These are phyloP conservation scores for Fusarium brachygibbosum DNA, from an alignment of 2,329 filamentous ascomycete genomes.

Conservation along the genomic window DNA sequence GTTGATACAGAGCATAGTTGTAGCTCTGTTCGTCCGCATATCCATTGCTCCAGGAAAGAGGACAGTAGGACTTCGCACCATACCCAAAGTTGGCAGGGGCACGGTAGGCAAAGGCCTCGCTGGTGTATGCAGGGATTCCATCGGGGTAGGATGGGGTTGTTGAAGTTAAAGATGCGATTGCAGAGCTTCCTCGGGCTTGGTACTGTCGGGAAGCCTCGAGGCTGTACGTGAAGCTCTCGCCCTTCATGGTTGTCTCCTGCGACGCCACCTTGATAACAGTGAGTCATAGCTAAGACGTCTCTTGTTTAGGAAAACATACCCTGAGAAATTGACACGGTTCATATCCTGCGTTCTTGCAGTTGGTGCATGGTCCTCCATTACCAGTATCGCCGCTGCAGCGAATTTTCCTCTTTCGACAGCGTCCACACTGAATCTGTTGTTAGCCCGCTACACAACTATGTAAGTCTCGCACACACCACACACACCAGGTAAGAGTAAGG, in stretches of 20 bases:
- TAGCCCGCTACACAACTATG: constrained; percentile 40
- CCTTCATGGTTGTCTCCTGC: constrained; percentile 50
- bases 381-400: constrained; percentile 89
- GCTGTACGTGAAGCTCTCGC: constrained; percentile 49
- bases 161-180: constrained; percentile 28
- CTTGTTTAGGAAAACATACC: constrained; percentile 64
- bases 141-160: constrained; percentile 41
- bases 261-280: constrained; percentile 50
- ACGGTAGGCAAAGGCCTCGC: constrained; percentile 42
- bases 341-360: constrained; percentile 81
- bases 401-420: constrained; percentile 94
- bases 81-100: constrained; percentile 44
- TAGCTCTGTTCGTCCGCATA: constrained; percentile 48
- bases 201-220: constrained; percentile 52
- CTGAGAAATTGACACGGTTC: constrained; percentile 84
- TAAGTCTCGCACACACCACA: constrained; percentile 46
- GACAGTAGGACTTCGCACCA: constrained; percentile 46
- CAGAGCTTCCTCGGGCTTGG: constrained; percentile 46
- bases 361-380: constrained; percentile 81
- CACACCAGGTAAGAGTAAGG: constrained; percentile 38
- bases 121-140: constrained; percentile 27
- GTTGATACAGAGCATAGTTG: constrained; percentile 47
- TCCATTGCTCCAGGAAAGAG: constrained; percentile 44
- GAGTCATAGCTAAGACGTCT: constrained; percentile 6
- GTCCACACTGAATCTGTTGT: constrained; percentile 74